Conservation (phyloP, 441 rosid genomes). For the Gossypium schwendimanii region DNA sequence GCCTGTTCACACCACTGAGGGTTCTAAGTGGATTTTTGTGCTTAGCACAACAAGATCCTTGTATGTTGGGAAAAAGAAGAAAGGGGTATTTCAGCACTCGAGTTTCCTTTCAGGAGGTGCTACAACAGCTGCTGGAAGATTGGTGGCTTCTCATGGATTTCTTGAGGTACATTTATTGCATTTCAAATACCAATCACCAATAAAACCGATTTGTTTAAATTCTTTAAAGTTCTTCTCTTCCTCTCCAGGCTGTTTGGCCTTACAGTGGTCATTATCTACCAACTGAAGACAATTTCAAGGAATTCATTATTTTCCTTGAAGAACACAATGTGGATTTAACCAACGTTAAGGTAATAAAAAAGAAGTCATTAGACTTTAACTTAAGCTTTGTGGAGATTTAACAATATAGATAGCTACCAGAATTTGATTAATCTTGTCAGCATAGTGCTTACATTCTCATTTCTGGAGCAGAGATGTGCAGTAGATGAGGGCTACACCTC, state of each 20-base stretch:
- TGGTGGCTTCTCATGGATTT: slow-evolving; percentile 57
- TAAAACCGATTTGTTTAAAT: not conserved
- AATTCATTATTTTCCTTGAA: slow-evolving; percentile 46
- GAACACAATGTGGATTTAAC: slow-evolving; percentile 52
- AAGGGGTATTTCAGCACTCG: slow-evolving; percentile 77
- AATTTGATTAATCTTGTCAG: not conserved
- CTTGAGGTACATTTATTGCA: slow-evolving; percentile 39
- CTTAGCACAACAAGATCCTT: slow-evolving; percentile 68
- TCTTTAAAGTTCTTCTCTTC: not conserved
- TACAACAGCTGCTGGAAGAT: slow-evolving; percentile 75
- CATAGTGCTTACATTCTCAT: not conserved
- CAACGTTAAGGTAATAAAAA: slow-evolving; percentile 42
- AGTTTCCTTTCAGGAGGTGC: slow-evolving; percentile 83
- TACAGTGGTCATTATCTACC: slow-evolving; percentile 73
- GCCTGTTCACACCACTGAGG: slow-evolving; percentile 40
- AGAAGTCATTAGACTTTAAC: not conserved
- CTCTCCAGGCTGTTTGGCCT: slow-evolving; percentile 55
- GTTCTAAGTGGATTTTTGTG: slow-evolving; percentile 68
- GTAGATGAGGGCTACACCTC: slow-evolving; percentile 54
- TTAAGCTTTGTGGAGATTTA: not conserved
- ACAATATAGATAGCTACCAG: not conserved
- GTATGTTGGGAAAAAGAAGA: slow-evolving; percentile 82
- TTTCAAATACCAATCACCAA: not conserved
- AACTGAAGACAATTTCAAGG: slow-evolving; percentile 58
- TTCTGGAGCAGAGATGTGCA: slow-evolving; percentile 44